Evolutionary conservation across 164 flowering plant genomes (phyloP), one percentile per base, ranked within the genome.

Genomic region (Malania oleifera): DNA sequence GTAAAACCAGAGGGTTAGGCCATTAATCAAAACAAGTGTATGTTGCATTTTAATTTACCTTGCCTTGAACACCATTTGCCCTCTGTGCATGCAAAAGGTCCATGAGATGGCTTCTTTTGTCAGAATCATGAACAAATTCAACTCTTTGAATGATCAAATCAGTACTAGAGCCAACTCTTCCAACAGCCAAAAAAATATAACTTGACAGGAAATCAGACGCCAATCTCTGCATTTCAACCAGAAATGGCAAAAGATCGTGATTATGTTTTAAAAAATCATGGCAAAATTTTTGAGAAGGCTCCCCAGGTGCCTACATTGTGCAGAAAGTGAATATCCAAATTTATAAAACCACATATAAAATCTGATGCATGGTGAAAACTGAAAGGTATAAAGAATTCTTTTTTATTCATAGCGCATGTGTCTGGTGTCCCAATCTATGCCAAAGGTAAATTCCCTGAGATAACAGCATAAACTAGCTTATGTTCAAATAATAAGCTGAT

Each of bases 161-260:
- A 45, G 87, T 82, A 61, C 87, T 82, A 48, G 87, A 82, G 41
- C 87, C 87, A 58, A 82, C 87, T 61, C 87, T 66, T 56, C 87
- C 87, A 70, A 82, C 84, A 67, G 87, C 80, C 63, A 82, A 64
- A 60, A 80, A 80, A 28, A 80, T 70, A 54, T 82, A 82, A 51
- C 56, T 66, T 31, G 80, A 52, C 38, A 80, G 81, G 47, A 82
- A 80, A 56, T 80, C 84, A 31, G 81, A 74, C 15, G 84, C 84
- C 39, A 82, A 59, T 63, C 80, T 72, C 84, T 82, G 81, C 75
- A 73, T 18, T 28, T n/a, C 45, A 57, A 53, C 66, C 44, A 27
- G n/a, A 54, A 61, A 54, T 7, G 3, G n/a, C 11, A 27, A 54
- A 18, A 48, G 19, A 1, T n/a, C 4, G 4, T 7, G 10, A 47